Percentiles rank a stretch among this genome's conserved stretches.
Evolutionary conservation across 2,329 filamentous ascomycete species (phyloP).

Genomic region (Cryphonectria parasitica): DNA sequence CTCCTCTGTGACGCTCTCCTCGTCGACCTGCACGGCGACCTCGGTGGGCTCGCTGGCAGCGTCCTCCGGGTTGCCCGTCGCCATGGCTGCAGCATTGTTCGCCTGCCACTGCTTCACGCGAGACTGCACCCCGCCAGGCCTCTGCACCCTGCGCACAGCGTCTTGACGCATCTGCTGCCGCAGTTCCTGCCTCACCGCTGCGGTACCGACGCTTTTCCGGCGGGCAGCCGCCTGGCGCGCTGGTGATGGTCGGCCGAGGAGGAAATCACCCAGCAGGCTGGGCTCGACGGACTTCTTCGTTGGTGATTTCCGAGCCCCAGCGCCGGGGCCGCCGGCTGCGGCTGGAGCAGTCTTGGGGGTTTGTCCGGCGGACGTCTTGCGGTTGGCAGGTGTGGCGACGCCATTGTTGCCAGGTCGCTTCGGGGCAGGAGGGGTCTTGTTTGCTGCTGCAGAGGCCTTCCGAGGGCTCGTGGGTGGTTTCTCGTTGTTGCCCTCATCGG

Average conservation of each 20-base stretch:
- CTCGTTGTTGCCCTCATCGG: conserved; percentile 28
- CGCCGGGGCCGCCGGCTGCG: conserved; percentile 35
- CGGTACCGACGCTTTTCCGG: conserved; percentile 60
- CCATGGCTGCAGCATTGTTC: conserved; percentile 69
- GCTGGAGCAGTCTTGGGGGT: conserved; percentile 51
- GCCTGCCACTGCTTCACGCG: conserved; percentile 87
- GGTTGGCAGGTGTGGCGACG: conserved; percentile 36
- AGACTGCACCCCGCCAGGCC: conserved; percentile 71
- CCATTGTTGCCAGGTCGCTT: conserved; percentile 30
- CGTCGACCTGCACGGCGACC: conserved; percentile 62
- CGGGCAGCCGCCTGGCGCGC: conserved; percentile 53
- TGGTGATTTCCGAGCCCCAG: conserved; percentile 31
- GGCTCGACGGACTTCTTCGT: conserved; percentile 49
- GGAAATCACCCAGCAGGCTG: conserved; percentile 60
- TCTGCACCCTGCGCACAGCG: conserved; percentile 61
- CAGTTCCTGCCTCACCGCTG: conserved; percentile 58
- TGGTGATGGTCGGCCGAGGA: conserved; percentile 59
- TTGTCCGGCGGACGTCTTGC: conserved; percentile 33
- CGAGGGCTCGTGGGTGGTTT: conserved; percentile 23
- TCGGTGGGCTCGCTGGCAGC: conserved; percentile 62
- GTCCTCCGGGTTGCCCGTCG: conserved; percentile 53
- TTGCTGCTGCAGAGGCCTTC: conserved; percentile 26
- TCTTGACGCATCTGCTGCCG: conserved; percentile 61
- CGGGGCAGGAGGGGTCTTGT: conserved; percentile 29
- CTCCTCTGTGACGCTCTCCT: conserved; percentile 64